These are phyloP conservation scores for Sonneratia caseolaris DNA, from an alignment of 345 rosid genomes.

Conservation along the genomic window DNA sequence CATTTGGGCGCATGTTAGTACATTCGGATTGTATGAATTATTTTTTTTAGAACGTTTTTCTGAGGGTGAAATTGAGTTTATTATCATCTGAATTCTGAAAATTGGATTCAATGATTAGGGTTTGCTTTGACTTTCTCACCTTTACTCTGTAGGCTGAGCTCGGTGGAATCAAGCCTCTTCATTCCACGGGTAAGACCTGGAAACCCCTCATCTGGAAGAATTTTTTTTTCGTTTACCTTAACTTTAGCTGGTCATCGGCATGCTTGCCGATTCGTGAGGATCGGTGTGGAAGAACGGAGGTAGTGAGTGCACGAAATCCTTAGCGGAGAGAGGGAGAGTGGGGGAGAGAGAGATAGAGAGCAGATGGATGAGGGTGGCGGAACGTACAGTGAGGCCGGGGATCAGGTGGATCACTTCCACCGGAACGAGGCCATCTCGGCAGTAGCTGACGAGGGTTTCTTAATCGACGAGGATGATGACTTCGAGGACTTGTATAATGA, in stretches of 20 bases:
- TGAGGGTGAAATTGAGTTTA: too few relatives aligned
- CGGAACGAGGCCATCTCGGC: constrained; percentile 62
- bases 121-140: neutral
- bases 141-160: neutral
- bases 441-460: constrained; percentile 54
- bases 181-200: neutral
- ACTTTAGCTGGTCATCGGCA: neutral
- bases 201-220: neutral
- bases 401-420: constrained; percentile 52
- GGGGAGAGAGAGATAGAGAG: neutral
- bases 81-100: neutral
- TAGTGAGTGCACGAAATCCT: constrained; percentile 10
- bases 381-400: constrained; percentile 13
- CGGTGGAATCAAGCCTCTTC: neutral
- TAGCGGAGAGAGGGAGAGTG: constrained; percentile 3
- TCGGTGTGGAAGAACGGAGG: neutral
- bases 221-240: neutral
- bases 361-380: neutral
- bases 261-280: neutral
- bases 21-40: too few relatives aligned
- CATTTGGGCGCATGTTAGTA: too few relatives aligned
- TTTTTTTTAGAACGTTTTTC: too few relatives aligned
- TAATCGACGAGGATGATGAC: constrained; percentile 67
- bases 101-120: neutral
- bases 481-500: constrained; percentile 74